Evolutionary conservation across 169 alveolate species (phyloP), one percentile per base, ranked within the genome.

Genomic region (Hepatocystis sp.): DNA sequence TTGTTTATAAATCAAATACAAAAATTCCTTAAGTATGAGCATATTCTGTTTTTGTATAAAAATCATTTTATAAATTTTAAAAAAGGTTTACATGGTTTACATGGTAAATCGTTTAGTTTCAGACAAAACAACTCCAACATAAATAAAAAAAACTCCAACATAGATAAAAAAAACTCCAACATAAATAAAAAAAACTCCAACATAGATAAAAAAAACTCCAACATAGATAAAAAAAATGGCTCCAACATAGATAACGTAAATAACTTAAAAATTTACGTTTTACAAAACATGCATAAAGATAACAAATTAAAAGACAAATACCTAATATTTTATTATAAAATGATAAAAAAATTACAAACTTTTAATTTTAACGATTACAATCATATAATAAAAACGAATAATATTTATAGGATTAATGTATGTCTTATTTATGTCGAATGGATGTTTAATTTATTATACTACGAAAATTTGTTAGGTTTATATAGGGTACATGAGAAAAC

Each of bases 361-460:
- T 27, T 11, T n/a, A 76, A 71, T 21, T 71, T 71, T 13, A 58
- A 36, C n/a, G 17, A 42, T 30, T 58, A 71, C 28, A 46, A 60
- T 23, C 28, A 64, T 30, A 11, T 56, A 30, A 21, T 58, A 7
- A 56, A 63, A 44, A 56, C 28, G 47, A 58, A 71, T 42, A 71
- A 71, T 51, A 52, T 32, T 5, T 71, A 71, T 30, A 56, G 47
- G 8, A 51, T 27, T 8, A 34, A 23, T n/a, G 15, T 58, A 30
- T 11, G 32, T 21, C 23, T 56, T 30, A 60, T 36, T 7, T 64
- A 44, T 7, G 15, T 39, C 13, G 23, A 30, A 25, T 42, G 40
- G 19, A 36, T 46, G 51, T 28, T 71, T 21, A 71, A 71, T 15
- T 58, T 71, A 42, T 49, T 71, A 19, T 71, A 58, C 17, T 58